A percentile compares a stretch with the other conserved stretches of the same genome.
phyloP scores from a whole-genome alignment of 2,329 filamentous ascomycete species.

The Cylindrodendrum hubeiense region DNA sequence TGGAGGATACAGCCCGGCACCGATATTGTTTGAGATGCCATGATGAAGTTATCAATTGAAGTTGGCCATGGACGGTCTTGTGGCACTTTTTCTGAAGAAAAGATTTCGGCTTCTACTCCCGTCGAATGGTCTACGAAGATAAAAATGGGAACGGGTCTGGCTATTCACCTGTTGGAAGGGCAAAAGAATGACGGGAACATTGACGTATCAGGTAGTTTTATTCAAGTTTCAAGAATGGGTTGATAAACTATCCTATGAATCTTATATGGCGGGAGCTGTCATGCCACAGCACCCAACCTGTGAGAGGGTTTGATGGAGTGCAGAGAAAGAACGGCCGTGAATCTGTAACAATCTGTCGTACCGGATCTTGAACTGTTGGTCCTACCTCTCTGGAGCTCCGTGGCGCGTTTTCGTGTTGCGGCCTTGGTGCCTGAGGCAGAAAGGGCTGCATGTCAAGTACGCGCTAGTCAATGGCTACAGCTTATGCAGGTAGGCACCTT shows the following conservation, averaged over 20 bases:
- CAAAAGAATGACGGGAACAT: constrained; percentile 23
- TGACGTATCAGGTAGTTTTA: constrained; percentile 29
- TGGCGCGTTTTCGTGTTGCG: neutral
- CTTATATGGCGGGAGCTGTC: neutral
- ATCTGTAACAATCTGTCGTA: neutral
- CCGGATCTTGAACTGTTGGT: neutral
- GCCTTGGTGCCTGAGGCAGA: constrained; percentile 37
- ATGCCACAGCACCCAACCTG: neutral
- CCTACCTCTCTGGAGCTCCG: neutral
- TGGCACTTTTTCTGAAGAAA: constrained; percentile 43
- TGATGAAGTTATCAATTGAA: constrained; percentile 46
- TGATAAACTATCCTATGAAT: constrained; percentile 3
- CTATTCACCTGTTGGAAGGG: constrained; percentile 12
- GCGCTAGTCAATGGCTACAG: constrained; percentile 23
- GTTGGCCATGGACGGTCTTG: constrained; percentile 41
- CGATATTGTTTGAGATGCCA: constrained; percentile 41
- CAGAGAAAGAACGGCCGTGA: too few relatives aligned
- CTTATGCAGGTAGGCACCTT: constrained; percentile 38
- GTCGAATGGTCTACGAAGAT: constrained; percentile 38
- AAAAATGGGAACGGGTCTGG: constrained; percentile 38
- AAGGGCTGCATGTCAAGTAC: constrained; percentile 10
- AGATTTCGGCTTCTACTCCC: constrained; percentile 36
- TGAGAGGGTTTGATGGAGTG: neutral
- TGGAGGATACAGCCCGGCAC: constrained; percentile 36
- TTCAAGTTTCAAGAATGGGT: constrained; percentile 15